phyloP scores from a whole-genome alignment of 306 rosid genomes.

The Quercus bicolor region DNA sequence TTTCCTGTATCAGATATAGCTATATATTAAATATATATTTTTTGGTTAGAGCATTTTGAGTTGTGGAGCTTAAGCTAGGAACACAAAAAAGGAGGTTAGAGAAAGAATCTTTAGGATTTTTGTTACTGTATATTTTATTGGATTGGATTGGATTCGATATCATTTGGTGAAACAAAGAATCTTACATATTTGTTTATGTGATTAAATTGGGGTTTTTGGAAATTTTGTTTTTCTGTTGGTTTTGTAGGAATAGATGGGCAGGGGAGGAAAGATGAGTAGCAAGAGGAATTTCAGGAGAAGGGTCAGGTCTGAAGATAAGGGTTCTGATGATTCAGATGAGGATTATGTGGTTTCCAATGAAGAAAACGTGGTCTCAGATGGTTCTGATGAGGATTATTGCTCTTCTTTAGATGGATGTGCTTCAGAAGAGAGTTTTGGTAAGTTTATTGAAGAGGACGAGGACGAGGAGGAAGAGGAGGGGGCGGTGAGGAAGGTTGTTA shows the following conservation, averaged over 20 bases:
- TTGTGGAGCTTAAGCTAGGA: conserved; percentile 1
- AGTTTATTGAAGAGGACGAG: conserved; percentile 32
- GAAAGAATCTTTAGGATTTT: background rate
- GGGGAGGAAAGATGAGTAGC: conserved; percentile 68
- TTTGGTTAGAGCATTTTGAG: conserved; percentile 5
- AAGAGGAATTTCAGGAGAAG: conserved; percentile 37
- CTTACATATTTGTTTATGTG: conserved; percentile 7
- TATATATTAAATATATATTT: background rate
- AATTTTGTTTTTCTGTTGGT: conserved; percentile 7
- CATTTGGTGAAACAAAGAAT: background rate
- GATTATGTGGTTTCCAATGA: conserved; percentile 82
- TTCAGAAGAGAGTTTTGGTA: conserved; percentile 56
- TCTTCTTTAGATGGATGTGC: conserved; percentile 60
- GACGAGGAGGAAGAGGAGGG: conserved; percentile 44
- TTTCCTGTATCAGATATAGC: background rate
- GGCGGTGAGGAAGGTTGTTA: conserved; percentile 30
- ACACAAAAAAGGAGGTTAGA: background rate
- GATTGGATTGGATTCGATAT: conserved; percentile 3
- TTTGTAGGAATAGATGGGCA: conserved; percentile 69
- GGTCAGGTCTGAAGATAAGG: conserved; percentile 45
- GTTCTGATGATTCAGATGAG: conserved; percentile 91
- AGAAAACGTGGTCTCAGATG: conserved; percentile 55
- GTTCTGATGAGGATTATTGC: conserved; percentile 52
- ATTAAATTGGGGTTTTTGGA: conserved; percentile 12
- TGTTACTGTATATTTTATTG: background rate